Evolutionary conservation across 1,284 basidiomycete species (phyloP).

Genomic region (Ustilago cynodontis): DNA sequence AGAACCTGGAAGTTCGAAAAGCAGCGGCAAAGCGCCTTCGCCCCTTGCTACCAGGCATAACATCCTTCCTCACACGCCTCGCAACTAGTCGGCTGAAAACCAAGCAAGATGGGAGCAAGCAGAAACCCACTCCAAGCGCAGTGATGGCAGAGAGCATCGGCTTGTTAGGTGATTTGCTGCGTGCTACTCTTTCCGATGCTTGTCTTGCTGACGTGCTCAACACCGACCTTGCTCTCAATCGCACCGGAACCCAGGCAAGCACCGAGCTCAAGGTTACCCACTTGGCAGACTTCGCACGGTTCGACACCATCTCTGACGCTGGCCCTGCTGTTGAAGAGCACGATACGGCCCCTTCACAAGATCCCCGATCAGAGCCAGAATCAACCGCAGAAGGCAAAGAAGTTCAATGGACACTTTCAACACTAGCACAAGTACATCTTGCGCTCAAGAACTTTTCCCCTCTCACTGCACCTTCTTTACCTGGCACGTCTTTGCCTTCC

Average conservation of each 20-base stretch:
- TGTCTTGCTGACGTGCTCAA: conserved; percentile 1
- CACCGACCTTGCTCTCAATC: neutral
- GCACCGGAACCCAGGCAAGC: neutral
- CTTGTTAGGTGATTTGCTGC: conserved; percentile 28
- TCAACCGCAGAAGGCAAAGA: conserved; percentile 3
- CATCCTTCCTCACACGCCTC: conserved; percentile 41
- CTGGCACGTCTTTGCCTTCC: conserved; percentile 31
- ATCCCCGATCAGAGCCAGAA: neutral
- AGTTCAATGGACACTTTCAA: conserved; percentile 33
- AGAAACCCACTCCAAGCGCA: conserved; percentile 17
- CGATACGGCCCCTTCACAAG: neutral
- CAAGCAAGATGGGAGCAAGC: conserved; percentile 3
- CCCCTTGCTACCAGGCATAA: conserved; percentile 37
- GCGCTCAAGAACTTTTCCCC: conserved; percentile 38
- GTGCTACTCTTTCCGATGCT: conserved; percentile 20
- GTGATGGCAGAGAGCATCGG: conserved; percentile 25
- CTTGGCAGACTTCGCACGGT: conserved; percentile 24
- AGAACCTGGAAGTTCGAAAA: neutral
- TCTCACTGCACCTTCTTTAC: conserved; percentile 28
- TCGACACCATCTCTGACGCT: neutral
- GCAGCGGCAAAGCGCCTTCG: conserved; percentile 21
- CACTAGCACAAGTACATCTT: conserved; percentile 39
- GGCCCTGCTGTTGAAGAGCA: neutral
- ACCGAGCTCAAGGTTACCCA: conserved; percentile 5
- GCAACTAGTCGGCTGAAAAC: conserved; percentile 29